Percentiles rank a stretch among this genome's conserved stretches.
phyloP scores from a whole-genome alignment of 345 rosid species.

The Gossypioides kirkii region DNA sequence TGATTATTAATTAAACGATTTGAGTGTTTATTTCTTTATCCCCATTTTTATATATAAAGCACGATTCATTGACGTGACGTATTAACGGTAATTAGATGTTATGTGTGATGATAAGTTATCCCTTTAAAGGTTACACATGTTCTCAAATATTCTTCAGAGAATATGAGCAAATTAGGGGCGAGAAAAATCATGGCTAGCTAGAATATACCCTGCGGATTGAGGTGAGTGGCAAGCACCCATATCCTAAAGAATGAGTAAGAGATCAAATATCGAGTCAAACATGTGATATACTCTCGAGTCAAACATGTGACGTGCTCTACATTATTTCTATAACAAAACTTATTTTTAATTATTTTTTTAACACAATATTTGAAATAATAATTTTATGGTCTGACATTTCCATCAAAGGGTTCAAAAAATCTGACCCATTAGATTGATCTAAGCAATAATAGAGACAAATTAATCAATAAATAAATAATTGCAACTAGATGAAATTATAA shows the following conservation, averaged over 20 bases:
- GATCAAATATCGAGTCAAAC: too few relatives aligned
- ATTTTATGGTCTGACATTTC: neutral
- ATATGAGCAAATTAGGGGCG: rapidly evolving
- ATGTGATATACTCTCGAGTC: too few relatives aligned
- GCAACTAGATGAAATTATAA: neutral
- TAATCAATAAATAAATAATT: neutral
- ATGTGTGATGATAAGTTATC: rapidly evolving
- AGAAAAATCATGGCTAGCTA: rapidly evolving
- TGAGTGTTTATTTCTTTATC: too few relatives aligned
- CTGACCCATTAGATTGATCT: neutral
- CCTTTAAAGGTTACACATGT: too few relatives aligned
- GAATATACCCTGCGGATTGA: rapidly evolving
- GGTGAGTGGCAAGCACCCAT: too few relatives aligned
- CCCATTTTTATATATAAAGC: too few relatives aligned
- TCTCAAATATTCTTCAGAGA: too few relatives aligned
- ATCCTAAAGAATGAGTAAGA: rapidly evolving
- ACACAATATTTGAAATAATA: neutral
- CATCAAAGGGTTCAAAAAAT: neutral
- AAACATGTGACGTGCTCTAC: too few relatives aligned
- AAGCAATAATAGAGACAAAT: constrained; percentile 3
- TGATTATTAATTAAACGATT: too few relatives aligned
- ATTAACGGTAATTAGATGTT: too few relatives aligned
- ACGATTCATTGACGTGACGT: too few relatives aligned
- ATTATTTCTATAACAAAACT: too few relatives aligned
- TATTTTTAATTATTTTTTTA: neutral